These are phyloP conservation scores for Orbilia quercus DNA, from an alignment of 2,329 filamentous ascomycete genomes.

Conservation along the genomic window DNA sequence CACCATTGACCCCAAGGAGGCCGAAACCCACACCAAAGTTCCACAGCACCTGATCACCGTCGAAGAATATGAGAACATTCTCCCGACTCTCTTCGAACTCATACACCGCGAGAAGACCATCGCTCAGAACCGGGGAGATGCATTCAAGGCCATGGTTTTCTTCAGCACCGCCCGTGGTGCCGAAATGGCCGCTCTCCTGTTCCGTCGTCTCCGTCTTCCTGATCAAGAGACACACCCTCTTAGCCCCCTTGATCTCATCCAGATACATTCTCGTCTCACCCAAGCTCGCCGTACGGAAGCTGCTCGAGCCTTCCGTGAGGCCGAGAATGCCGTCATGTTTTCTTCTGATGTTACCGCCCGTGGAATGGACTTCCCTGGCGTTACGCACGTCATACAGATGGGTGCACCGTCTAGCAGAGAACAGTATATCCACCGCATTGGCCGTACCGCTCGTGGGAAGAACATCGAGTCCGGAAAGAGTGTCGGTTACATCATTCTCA, in stretches of 20 bases:
- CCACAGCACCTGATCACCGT: constrained; percentile 80
- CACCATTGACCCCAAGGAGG: constrained; percentile 84
- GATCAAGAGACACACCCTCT: constrained; percentile 58
- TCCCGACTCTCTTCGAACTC: constrained; percentile 82
- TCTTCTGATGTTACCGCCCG: constrained; percentile 83
- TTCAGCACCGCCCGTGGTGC: constrained; percentile 73
- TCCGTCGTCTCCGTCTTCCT: constrained; percentile 54
- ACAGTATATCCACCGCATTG: constrained; percentile 80
- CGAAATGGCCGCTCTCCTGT: constrained; percentile 66
- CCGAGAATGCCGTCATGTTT: constrained; percentile 71
- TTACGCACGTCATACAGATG: constrained; percentile 82
- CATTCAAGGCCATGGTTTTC: constrained; percentile 98
- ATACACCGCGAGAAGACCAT: constrained; percentile 70
- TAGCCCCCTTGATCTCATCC: constrained; percentile 63
- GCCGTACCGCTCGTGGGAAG: constrained; percentile 77
- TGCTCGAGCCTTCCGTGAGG: constrained; percentile 77
- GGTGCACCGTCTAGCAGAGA: constrained; percentile 74
- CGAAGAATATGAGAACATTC: constrained; percentile 77
- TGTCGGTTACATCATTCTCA: constrained; percentile 72
- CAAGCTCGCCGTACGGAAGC: constrained; percentile 76
- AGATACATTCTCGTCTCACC: constrained; percentile 82
- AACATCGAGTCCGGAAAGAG: constrained; percentile 66
- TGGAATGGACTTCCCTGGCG: constrained; percentile 84
- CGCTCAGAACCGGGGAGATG: constrained; percentile 64
- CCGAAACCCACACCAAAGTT: constrained; percentile 84